phyloP scores from a whole-genome alignment of 805 yeast species.

The Metschnikowia anglica region DNA sequence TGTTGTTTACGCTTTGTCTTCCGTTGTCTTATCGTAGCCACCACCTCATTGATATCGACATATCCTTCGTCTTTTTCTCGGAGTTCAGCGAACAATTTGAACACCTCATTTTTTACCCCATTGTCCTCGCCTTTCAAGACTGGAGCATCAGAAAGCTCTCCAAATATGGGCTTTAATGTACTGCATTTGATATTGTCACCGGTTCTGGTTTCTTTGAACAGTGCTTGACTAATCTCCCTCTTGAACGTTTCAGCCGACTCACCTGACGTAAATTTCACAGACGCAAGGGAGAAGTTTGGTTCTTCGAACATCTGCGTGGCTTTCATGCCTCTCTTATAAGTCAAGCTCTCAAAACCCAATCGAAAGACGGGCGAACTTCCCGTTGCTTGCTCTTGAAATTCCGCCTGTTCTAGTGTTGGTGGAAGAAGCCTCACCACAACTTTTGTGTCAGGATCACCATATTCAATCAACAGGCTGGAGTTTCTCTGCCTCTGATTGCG shows the following conservation, averaged over 20 bases:
- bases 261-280: constrained; percentile 16
- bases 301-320: constrained; percentile 21
- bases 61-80: constrained; percentile 6
- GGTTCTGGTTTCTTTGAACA: constrained; percentile 27
- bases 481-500: constrained; percentile 2
- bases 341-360: constrained; percentile 1
- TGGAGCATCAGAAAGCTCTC: constrained; percentile 24
- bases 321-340: constrained; percentile 22
- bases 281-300: constrained; percentile 23
- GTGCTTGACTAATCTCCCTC: constrained; percentile 17
- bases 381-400: constrained; percentile 23
- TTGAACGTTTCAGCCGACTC: constrained; percentile 12
- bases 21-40: neutral
- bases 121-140: constrained; percentile 9
- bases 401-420: constrained; percentile 20
- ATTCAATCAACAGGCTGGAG: constrained; percentile 9
- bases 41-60: constrained; percentile 6
- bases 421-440: constrained; percentile 25
- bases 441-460: constrained; percentile 19
- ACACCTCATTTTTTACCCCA: constrained; percentile 1
- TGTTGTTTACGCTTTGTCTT: constrained; percentile 1
- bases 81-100: constrained; percentile 7
- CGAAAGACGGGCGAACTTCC: constrained; percentile 10
- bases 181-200: constrained; percentile 26
- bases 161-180: constrained; percentile 16